Percentiles rank a stretch among this genome's conserved stretches.
phyloP scores from a whole-genome alignment of 2,329 filamentous ascomycete genomes.

The Neopestalotiopsis rosae region DNA sequence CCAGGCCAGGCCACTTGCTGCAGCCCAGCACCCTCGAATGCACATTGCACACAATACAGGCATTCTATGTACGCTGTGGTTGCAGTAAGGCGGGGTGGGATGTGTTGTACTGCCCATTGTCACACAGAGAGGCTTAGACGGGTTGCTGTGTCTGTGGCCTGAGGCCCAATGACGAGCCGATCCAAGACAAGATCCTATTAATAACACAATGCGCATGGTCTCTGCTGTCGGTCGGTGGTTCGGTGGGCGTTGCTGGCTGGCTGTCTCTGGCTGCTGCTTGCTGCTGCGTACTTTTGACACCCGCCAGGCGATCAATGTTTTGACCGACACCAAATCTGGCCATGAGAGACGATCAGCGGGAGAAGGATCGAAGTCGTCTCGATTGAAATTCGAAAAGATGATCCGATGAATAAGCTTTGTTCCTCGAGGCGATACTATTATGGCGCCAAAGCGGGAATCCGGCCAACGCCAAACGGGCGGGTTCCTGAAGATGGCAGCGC shows the following conservation, averaged over 20 bases:
- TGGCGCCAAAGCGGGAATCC: constrained; percentile 1
- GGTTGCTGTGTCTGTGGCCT: background rate
- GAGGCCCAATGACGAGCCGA: background rate
- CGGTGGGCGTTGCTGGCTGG: background rate
- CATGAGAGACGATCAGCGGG: background rate
- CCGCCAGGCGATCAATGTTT: background rate
- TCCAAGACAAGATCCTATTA: constrained; percentile 14
- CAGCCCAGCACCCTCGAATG: background rate
- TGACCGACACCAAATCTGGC: background rate
- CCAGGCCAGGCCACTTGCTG: background rate
- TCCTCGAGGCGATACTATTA: background rate
- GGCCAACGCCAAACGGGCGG: constrained; percentile 8
- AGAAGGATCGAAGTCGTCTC: background rate
- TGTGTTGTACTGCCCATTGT: background rate
- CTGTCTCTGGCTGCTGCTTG: background rate
- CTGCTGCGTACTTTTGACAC: constrained; percentile 2
- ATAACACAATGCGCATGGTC: constrained; percentile 10
- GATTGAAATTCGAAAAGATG: background rate
- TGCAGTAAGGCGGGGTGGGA: constrained; percentile 3
- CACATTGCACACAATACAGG: background rate
- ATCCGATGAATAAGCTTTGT: constrained; percentile 2
- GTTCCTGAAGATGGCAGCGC: background rate
- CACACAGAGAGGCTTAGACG: constrained; percentile 18
- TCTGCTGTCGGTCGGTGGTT: background rate
- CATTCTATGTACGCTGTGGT: background rate